Evolutionary conservation across 2,329 filamentous ascomycete genomes (phyloP).

Genomic region (Fusarium nematophilum): DNA sequence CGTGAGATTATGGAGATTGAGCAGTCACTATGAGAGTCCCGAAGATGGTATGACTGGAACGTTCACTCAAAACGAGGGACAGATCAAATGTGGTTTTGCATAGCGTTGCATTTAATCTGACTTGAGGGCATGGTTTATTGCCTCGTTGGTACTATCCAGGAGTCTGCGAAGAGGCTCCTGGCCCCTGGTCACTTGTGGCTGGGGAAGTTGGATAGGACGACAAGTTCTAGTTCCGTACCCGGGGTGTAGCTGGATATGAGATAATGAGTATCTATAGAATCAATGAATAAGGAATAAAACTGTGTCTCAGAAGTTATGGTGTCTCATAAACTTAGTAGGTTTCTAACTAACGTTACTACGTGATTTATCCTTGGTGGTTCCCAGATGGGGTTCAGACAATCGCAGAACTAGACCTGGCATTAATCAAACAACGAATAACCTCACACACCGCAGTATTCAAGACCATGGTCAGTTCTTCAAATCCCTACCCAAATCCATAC

Average conservation of each 20-base stretch:
- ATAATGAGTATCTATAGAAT: slow-evolving; percentile 26
- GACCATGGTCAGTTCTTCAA: too few relatives aligned
- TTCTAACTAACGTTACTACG: too few relatives aligned
- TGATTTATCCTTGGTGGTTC: too few relatives aligned
- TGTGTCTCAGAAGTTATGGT: too few relatives aligned
- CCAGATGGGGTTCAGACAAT: too few relatives aligned
- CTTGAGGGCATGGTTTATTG: slow-evolving; percentile 1
- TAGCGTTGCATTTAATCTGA: slow-evolving; percentile 39
- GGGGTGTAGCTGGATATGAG: slow-evolving; percentile 16
- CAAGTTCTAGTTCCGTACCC: neutral
- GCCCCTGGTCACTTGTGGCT: neutral
- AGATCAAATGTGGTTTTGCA: slow-evolving; percentile 26
- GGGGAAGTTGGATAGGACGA: neutral
- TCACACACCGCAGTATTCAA: too few relatives aligned
- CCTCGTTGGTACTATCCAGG: slow-evolving; percentile 4
- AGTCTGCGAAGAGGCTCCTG: slow-evolving; percentile 12
- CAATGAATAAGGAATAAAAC: slow-evolving; percentile 16
- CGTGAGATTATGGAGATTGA: slow-evolving; percentile 75
- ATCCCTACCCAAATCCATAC: too few relatives aligned
- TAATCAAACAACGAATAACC: too few relatives aligned
- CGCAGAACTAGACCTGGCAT: too few relatives aligned
- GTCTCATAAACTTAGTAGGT: too few relatives aligned
- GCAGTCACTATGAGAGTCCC: slow-evolving; percentile 55
- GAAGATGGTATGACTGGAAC: neutral
- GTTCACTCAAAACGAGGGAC: neutral